Evolutionary conservation across 2,329 filamentous ascomycete genomes (phyloP).

Genomic region (Penicillium aurantiogriseum): DNA sequence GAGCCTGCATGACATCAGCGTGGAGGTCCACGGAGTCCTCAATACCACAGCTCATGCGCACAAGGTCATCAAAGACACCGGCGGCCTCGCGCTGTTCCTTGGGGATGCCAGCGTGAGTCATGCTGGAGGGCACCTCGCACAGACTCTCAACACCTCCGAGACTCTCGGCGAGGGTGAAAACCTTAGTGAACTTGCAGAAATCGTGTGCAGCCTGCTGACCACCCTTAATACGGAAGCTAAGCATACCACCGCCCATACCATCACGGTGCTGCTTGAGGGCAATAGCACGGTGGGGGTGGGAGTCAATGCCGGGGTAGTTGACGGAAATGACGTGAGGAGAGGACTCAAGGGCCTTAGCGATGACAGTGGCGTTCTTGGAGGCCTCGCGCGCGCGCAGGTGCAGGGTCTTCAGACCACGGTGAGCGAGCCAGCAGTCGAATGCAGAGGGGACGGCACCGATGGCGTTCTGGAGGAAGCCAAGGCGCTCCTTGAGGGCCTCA

Average conservation of each 20-base stretch:
- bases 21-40: slow-evolving; percentile 86
- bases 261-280: slow-evolving; percentile 88
- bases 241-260: slow-evolving; percentile 94
- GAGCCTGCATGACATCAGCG: slow-evolving; percentile 75
- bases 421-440: slow-evolving; percentile 97
- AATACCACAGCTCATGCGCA: slow-evolving; percentile 88
- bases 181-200: slow-evolving; percentile 84
- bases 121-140: slow-evolving; percentile 86
- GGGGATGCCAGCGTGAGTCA: slow-evolving; percentile 97
- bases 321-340: slow-evolving; percentile 82
- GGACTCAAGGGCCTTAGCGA: slow-evolving; percentile 73
- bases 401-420: slow-evolving; percentile 93
- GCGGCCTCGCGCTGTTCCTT: slow-evolving; percentile 85
- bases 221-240: slow-evolving; percentile 89
- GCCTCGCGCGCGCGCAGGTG: slow-evolving; percentile 89
- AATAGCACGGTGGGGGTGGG: slow-evolving; percentile 81
- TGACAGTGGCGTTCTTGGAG: slow-evolving; percentile 72
- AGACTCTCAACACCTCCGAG: slow-evolving; percentile 90
- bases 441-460: slow-evolving; percentile 92
- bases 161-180: slow-evolving; percentile 92
- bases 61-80: slow-evolving; percentile 91
- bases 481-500: slow-evolving; percentile 69
- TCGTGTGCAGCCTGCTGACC: slow-evolving; percentile 81
- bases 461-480: slow-evolving; percentile 93
- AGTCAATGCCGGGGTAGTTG: slow-evolving; percentile 90